Evolutionary conservation across 305 asterid genomes (phyloP), one percentile per base, ranked within the genome.

Genomic region (Striga hermonthica): DNA sequence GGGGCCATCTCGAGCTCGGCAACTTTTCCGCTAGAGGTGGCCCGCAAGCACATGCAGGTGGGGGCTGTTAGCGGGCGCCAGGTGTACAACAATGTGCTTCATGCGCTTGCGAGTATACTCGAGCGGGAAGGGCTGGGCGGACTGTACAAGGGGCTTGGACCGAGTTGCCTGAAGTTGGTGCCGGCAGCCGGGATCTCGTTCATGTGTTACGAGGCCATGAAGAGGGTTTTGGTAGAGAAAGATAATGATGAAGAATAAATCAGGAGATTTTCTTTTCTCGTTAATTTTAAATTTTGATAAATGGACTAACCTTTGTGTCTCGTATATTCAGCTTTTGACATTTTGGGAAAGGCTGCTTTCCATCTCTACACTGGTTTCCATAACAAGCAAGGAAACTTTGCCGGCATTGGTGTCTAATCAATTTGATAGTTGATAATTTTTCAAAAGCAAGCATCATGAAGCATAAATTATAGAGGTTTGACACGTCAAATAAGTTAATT

Each of bases 161-260:
- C 96, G 22, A 93, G 98, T 78, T 93, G 98, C 67, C 44, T 93
- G 80, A 93, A 93, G 83, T 66, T 93, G 68, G 96, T 93, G 35
- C 97, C 98, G 15, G 98, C 97, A n/a, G 98, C 98, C 0, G 98
- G 98, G 69, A 93, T 93, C 62, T 93, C 98, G 41, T 93, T 93
- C 72, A 93, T 90, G 97, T 93, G 99, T 69, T 93, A 93, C 3
- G 99, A 93, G 76, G 97, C 95, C 3, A 87, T 95, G 84, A 90
- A 93, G 88, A 81, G 73, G 77, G 86, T 90, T 76, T 80, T 93
- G 84, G 87, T 93, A 31, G 97, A 93, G 83, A 71, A 78, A 52
- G 91, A 22, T 22, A 2, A 85, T 53, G 82, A 83, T 7, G 95
- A 87, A 15, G 39, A 72, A 75, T 66, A 43, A 67, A 57, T 39